Evolutionary conservation across 164 flowering plant genomes (phyloP).

Genomic region (Kalanchoe fedtschenkoi): DNA sequence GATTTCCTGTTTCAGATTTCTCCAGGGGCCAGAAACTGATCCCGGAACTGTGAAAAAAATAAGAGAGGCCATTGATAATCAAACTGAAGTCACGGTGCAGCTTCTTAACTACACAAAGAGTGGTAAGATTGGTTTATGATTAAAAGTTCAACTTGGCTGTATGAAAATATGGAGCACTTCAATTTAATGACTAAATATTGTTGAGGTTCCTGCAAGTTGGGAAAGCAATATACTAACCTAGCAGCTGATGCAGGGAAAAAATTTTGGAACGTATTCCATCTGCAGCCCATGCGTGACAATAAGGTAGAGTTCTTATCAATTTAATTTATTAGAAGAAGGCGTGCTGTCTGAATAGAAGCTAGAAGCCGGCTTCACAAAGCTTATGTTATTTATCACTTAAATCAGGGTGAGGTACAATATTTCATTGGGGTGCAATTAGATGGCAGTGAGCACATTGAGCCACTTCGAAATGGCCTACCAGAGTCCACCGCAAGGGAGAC

Average conservation of each 20-base stretch:
- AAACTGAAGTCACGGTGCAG: constrained; percentile 91
- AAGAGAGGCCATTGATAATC: constrained; percentile 72
- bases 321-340: neutral
- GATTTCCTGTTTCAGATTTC: constrained; percentile 44
- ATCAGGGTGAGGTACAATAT: constrained; percentile 94
- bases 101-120: constrained; percentile 92
- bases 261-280: constrained; percentile 96
- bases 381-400: constrained; percentile 4
- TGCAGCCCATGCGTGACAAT: constrained; percentile 99
- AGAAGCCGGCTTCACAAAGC: neutral
- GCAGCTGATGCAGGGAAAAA: constrained; percentile 54
- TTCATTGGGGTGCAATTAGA: constrained; percentile 97
- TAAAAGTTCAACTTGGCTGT: neutral
- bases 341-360: too few species aligned
- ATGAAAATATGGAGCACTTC: neutral
- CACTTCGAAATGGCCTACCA: constrained; percentile 72
- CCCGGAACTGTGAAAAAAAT: constrained; percentile 83
- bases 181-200: neutral
- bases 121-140: constrained; percentile 34
- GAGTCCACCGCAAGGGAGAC: constrained; percentile 53
- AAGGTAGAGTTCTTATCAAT: constrained; percentile 34
- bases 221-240: neutral
- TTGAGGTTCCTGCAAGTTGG: neutral
- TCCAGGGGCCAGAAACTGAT: constrained; percentile 98
- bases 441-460: constrained; percentile 92